Evolutionary conservation across 345 rosid species (phyloP), one percentile per base, ranked within the genome.

Genomic region (Rhodomyrtus tomentosa): DNA sequence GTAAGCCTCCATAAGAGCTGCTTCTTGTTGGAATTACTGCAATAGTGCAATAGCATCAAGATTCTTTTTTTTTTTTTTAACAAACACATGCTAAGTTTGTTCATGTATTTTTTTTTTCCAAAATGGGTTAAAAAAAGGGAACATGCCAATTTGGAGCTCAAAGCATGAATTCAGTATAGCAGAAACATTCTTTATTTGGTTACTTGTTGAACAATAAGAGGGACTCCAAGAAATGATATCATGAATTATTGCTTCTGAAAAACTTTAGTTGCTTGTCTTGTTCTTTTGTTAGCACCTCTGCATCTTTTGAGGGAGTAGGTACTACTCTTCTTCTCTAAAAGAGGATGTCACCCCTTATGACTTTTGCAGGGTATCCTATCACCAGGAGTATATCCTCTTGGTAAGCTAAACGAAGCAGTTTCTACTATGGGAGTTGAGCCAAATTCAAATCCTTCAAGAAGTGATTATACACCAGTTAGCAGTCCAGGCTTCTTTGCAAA

Each of bases 401-500:
- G 56, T 55, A 83, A 84, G 85, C 73, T 87, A 82, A 85, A 76
- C 48, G 89, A 72, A 68, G 87, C 85, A 51, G 48, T 55, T 86
- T 83, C 86, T 88, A 87, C 86, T 48, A 83, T 91, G 84, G 87
- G 86, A 54, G 50, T 82, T 76, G 90, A 83, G 51, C 84, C 58
- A 82, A 89, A 90, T 89, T 86, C 88, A 83, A 86, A 86, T 85
- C 85, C 74, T 40, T 92, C 82, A 85, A 85, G 86, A 82, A 86
- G 85, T 22, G 91, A 90, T 85, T 82, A 89, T 85, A 81, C 14
- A 79, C 79, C 85, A 48, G 62, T 84, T 83, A 88, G 88, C 89
- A 92, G 90, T 84, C 81, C 87, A 87, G 92, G 91, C 86, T 85
- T 85, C 88, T 86, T 89, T 87, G 89, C 85, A 36, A 84, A 91